Base-by-base conservation (phyloP, 208 protist species). In the Phytomonas francai region DNA sequence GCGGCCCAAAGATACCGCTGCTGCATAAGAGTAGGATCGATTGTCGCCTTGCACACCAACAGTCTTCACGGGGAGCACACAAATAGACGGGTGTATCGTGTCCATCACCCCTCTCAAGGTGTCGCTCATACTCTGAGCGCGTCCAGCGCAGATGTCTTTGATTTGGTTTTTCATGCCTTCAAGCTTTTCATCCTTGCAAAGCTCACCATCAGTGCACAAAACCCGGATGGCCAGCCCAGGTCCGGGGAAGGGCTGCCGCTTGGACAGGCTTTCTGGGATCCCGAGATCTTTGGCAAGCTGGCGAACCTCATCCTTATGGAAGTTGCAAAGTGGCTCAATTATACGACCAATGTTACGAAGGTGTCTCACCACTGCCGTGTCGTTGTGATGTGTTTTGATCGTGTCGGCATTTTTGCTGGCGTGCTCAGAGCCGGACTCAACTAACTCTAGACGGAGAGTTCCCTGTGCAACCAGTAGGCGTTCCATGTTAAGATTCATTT, bases 371-470 rank as follows among this genome's bases (percentile, higher is more conserved):
- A 99, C 78, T 19, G 88, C 87, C 8, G 96, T 98, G 76, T 99
- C 97, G 78, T 99, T 99, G 83, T 99, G 98, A 72, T 99, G 98
- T 34, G 97, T 99, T 82, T 99, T 99, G 80, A 99, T 99, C 19
- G 92, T 92, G 65, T 97, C 92, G 5, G 97, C 93, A 31, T 83
- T 84, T 19, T 68, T 82, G 51, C 89, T 91, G 16, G 89, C 92
- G 54, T 95, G 86, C 25, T 73, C 56, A n/a, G 87, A 93, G 27
- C 89, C 92, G 0, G 86, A 97, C 71, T 99, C 98, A 65, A 99
- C 99, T 14, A 99, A 70, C 71, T 99, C 98, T 4, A 98, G 98
- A 4, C 97, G 83, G 1, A 99, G 79, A 8, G 98, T 99, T 36
- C 98, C 97, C 82, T 98, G 96, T 11, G 88, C 94, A 3, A 98